Percentiles rank a stretch among this genome's conserved stretches.
Conservation (phyloP, 2,329 filamentous ascomycete genomes). For the Botrytis aclada region DNA sequence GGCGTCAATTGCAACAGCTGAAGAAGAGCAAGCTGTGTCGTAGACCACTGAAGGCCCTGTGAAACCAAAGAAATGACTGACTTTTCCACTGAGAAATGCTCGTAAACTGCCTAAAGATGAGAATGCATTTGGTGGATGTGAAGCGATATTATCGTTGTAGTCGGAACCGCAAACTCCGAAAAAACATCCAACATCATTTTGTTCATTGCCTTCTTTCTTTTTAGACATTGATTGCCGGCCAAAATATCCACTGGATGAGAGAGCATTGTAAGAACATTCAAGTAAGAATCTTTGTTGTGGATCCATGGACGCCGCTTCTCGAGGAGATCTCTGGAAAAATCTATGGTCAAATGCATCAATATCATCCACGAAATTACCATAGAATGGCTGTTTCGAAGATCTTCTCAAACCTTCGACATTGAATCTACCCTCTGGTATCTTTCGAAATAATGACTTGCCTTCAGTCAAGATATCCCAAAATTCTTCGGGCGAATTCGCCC, state of each 20-base stretch:
- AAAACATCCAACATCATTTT: conserved; percentile 21
- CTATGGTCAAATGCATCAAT: conserved; percentile 21
- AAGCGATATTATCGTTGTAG: conserved; percentile 20
- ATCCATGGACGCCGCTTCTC: conserved; percentile 26
- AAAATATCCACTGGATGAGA: conserved; percentile 18
- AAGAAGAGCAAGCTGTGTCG: conserved; percentile 42
- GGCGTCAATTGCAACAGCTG: conserved; percentile 38
- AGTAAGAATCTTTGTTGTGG: conserved; percentile 22
- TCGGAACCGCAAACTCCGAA: conserved; percentile 17
- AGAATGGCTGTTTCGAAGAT: not conserved
- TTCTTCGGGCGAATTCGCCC: conserved; percentile 42
- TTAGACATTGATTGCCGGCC: not conserved
- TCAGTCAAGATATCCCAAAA: conserved; percentile 48
- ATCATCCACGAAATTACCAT: conserved; percentile 20
- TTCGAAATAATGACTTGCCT: conserved; percentile 19
- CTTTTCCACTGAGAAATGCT: conserved; percentile 40
- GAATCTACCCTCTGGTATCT: not conserved
- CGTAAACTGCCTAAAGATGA: conserved; percentile 35
- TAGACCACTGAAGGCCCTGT: conserved; percentile 38
- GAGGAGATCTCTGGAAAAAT: conserved; percentile 22
- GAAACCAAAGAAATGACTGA: conserved; percentile 43
- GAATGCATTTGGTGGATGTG: conserved; percentile 13
- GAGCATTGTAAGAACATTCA: conserved; percentile 20
- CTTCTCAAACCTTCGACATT: conserved; percentile 42
- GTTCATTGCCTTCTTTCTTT: not conserved